A percentile compares a stretch with the other conserved stretches of the same genome.
Conservation (phyloP, 352 stramenopile species). For the Phytophthora hibernalis region DNA sequence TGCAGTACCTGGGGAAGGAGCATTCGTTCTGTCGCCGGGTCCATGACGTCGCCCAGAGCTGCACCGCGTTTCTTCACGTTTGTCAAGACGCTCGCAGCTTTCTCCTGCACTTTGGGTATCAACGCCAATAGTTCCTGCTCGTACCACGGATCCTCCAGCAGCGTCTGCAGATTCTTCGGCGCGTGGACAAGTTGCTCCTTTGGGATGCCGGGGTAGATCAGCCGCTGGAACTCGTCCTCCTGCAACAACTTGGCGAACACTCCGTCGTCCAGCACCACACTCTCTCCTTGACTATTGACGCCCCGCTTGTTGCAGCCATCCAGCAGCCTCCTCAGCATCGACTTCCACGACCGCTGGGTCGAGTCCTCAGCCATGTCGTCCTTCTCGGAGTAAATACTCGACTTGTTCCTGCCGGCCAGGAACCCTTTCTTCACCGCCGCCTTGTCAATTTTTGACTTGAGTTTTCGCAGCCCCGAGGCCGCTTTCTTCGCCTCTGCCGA, state of each 20-base stretch:
- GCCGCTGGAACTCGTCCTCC: slow-evolving; percentile 71
- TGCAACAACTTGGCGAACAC: slow-evolving; percentile 82
- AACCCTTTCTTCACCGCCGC: slow-evolving; percentile 58
- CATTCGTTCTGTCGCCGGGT: slow-evolving; percentile 65
- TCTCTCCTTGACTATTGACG: slow-evolving; percentile 61
- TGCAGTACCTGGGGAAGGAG: slow-evolving; percentile 83
- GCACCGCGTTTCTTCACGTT: slow-evolving; percentile 87
- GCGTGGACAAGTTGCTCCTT: slow-evolving; percentile 68
- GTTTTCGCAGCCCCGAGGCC: slow-evolving; percentile 49
- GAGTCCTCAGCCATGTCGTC: slow-evolving; percentile 54
- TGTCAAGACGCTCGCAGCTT: slow-evolving; percentile 73
- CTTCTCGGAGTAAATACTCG: slow-evolving; percentile 72
- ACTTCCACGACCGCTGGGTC: slow-evolving; percentile 59
- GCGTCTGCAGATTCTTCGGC: slow-evolving; percentile 72
- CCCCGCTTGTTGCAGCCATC: slow-evolving; percentile 61
- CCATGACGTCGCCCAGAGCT: slow-evolving; percentile 81
- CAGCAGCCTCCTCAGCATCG: slow-evolving; percentile 72
- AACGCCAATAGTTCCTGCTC: slow-evolving; percentile 75
- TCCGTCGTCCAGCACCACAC: slow-evolving; percentile 77
- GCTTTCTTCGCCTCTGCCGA: slow-evolving; percentile 61
- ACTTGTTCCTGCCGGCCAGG: slow-evolving; percentile 41
- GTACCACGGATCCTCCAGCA: slow-evolving; percentile 85
- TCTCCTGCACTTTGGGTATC: slow-evolving; percentile 85
- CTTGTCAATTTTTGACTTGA: slow-evolving; percentile 23
- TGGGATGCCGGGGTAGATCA: slow-evolving; percentile 84